Conservation (phyloP, 2,329 filamentous ascomycete genomes). For the Neopestalotiopsis sp. region DNA sequence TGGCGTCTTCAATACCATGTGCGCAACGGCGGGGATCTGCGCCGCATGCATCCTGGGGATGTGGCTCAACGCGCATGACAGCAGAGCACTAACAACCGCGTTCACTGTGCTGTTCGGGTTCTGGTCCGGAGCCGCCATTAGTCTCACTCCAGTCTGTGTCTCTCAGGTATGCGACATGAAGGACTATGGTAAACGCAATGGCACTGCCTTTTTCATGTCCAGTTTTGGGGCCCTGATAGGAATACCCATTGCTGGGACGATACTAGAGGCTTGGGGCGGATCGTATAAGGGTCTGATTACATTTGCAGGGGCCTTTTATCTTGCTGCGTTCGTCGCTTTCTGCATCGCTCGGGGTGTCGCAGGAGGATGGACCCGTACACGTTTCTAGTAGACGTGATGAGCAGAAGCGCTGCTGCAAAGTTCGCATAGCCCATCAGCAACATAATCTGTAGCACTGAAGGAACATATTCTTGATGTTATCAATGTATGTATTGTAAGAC, state of each 20-base stretch:
- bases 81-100: slow-evolving; percentile 44
- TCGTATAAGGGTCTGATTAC: not conserved
- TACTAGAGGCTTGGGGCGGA: not conserved
- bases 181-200: slow-evolving; percentile 58
- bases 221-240: slow-evolving; percentile 6
- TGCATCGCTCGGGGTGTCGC: not conserved
- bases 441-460: no score
- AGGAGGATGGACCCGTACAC: not conserved
- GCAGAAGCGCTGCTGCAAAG: no score
- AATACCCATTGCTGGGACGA: slow-evolving; percentile 5
- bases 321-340: not conserved
- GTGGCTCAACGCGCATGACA: slow-evolving; percentile 50
- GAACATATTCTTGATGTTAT: no score
- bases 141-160: slow-evolving; percentile 72
- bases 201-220: slow-evolving; percentile 56
- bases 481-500: no score
- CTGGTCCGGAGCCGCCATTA: slow-evolving; percentile 54
- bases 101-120: slow-evolving; percentile 54
- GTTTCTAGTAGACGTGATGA: not conserved
- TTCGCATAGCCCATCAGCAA: no score
- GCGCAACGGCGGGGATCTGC: slow-evolving; percentile 57
- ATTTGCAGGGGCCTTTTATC: not conserved
- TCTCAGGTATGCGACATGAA: slow-evolving; percentile 72
- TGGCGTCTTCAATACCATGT: slow-evolving; percentile 72
- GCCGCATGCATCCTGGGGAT: slow-evolving; percentile 48